phyloP scores from a whole-genome alignment of 805 yeast genomes.

The Nakazawaea pomicola region DNA sequence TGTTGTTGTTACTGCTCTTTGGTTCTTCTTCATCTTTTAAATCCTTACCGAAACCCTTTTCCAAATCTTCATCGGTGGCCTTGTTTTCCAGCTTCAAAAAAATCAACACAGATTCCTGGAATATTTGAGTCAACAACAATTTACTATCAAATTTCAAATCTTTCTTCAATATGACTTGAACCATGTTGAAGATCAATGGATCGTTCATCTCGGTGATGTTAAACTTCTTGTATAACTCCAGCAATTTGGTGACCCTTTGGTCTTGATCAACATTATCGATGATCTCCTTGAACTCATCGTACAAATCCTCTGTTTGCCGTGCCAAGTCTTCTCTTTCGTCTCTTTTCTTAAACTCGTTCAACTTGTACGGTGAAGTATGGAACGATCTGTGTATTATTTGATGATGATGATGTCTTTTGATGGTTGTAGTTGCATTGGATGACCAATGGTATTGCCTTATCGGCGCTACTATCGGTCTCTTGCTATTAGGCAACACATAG shows the following conservation, averaged over 20 bases:
- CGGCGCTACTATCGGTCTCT: not conserved
- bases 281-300: slow-evolving; percentile 8
- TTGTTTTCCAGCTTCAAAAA: slow-evolving; percentile 21
- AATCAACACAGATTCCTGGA: slow-evolving; percentile 25
- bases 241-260: slow-evolving; percentile 6
- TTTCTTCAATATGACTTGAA: slow-evolving; percentile 8
- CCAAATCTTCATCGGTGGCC: slow-evolving; percentile 11
- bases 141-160: slow-evolving; percentile 9
- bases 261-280: slow-evolving; percentile 9
- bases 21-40: not conserved
- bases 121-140: slow-evolving; percentile 10
- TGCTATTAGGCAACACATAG: too few species aligned
- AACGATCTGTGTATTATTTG: slow-evolving; percentile 14
- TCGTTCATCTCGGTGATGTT: slow-evolving; percentile 10
- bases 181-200: slow-evolving; percentile 10
- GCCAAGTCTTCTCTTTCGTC: too few species aligned
- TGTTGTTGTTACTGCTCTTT: not conserved
- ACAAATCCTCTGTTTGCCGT: slow-evolving; percentile 7
- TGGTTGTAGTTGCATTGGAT: not conserved
- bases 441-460: not conserved
- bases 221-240: slow-evolving; percentile 10
- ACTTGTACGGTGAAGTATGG: slow-evolving; percentile 12
- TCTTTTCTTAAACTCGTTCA: slow-evolving; percentile 1
- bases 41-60: not conserved
- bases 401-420: not conserved